A percentile compares a stretch with the other conserved stretches of the same genome.
Evolutionary conservation across 1,284 basidiomycete species (phyloP).

Genomic region (Sparassis latifolia): DNA sequence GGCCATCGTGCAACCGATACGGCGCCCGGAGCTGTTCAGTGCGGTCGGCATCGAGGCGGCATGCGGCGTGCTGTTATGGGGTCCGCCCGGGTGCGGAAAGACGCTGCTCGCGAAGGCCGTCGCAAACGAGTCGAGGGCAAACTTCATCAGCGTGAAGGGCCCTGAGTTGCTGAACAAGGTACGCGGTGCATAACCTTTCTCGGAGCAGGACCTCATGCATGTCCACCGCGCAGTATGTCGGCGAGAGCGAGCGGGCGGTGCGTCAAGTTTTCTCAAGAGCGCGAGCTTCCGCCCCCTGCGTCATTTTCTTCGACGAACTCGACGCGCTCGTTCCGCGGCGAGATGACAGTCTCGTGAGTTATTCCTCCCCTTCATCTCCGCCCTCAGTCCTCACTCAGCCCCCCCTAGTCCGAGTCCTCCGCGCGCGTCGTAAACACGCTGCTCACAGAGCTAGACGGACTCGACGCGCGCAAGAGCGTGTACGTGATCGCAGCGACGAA

Average conservation of each 20-base stretch:
- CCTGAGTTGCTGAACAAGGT: conserved; percentile 96
- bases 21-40: conserved; percentile 83
- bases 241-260: conserved; percentile 94
- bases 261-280: conserved; percentile 90
- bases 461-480: conserved; percentile 85
- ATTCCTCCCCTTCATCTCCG: neutral
- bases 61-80: conserved; percentile 95
- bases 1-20: conserved; percentile 95
- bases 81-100: conserved; percentile 96
- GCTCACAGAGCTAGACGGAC: conserved; percentile 92
- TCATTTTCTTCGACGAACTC: conserved; percentile 95
- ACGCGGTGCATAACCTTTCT: neutral
- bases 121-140: conserved; percentile 90
- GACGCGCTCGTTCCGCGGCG: conserved; percentile 93
- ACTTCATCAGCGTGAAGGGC: conserved; percentile 97
- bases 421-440: conserved; percentile 97
- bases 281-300: conserved; percentile 81
- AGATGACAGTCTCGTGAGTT: conserved; percentile 80
- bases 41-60: conserved; percentile 83
- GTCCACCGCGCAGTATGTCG: conserved; percentile 73
- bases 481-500: conserved; percentile 98
- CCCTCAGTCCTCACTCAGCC: conserved; percentile 3
- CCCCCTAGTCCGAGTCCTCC: conserved; percentile 82
- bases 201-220: neutral
- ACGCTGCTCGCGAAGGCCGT: conserved; percentile 95